Conservation (phyloP, 1,284 basidiomycete genomes). For the Testicularia cyperi region DNA sequence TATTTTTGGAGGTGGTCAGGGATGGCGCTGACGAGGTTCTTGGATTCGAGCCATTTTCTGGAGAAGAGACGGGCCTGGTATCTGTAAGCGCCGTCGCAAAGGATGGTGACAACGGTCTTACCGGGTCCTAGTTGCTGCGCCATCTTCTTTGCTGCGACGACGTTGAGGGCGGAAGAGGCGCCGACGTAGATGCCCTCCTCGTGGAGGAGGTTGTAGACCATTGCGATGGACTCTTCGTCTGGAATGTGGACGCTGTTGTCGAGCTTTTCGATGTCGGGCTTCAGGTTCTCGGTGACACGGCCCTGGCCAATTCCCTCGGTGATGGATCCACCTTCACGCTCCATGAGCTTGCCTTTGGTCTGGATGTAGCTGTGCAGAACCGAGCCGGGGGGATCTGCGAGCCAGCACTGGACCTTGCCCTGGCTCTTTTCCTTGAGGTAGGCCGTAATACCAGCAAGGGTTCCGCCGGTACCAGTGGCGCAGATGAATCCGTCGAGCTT, state of each 20-base stretch:
- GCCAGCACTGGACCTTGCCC: constrained; percentile 83
- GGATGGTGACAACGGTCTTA: constrained; percentile 79
- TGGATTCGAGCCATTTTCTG: constrained; percentile 86
- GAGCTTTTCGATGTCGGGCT: constrained; percentile 74
- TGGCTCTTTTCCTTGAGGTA: constrained; percentile 80
- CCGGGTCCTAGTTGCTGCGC: constrained; percentile 80
- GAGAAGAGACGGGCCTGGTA: constrained; percentile 96
- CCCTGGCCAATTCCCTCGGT: constrained; percentile 99
- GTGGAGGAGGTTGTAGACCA: constrained; percentile 90
- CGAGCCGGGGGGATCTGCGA: constrained; percentile 94
- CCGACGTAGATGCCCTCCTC: constrained; percentile 93
- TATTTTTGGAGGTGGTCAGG: constrained; percentile 86
- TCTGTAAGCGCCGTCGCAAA: constrained; percentile 93
- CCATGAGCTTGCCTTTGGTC: constrained; percentile 73
- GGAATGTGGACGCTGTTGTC: constrained; percentile 82
- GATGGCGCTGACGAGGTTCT: constrained; percentile 77
- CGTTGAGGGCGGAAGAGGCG: constrained; percentile 93
- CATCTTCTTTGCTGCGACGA: constrained; percentile 86
- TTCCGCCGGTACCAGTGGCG: constrained; percentile 92
- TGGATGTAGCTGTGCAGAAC: constrained; percentile 84
- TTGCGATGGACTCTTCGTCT: constrained; percentile 85
- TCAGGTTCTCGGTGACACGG: constrained; percentile 90
- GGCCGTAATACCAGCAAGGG: constrained; percentile 83
- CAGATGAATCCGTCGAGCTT: constrained; percentile 86
- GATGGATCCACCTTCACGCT: constrained; percentile 81